Evolutionary conservation across 352 stramenopile genomes (phyloP).

Genomic region (Globisporangium polare): DNA sequence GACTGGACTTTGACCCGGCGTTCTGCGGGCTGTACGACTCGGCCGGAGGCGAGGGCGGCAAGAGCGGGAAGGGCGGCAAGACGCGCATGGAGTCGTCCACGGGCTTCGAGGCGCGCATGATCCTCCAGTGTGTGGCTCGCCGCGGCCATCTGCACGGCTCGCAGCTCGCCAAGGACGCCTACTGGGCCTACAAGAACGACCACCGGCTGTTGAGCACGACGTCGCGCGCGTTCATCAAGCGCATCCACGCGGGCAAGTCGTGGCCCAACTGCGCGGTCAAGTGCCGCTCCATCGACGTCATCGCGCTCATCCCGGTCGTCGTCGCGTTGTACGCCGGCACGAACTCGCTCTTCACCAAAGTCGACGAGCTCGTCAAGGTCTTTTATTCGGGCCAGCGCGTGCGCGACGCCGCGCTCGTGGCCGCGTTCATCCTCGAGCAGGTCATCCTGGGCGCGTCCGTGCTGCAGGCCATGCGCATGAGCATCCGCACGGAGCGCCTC

Average conservation of each 20-base stretch:
- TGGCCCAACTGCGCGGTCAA: conserved; percentile 75
- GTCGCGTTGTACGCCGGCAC: conserved; percentile 78
- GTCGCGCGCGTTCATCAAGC: conserved; percentile 72
- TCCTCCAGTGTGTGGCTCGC: conserved; percentile 66
- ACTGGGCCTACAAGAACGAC: conserved; percentile 84
- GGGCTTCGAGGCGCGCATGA: conserved; percentile 70
- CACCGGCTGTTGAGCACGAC: conserved; percentile 62
- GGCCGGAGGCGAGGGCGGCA: conserved; percentile 29
- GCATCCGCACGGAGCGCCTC: conserved; percentile 71
- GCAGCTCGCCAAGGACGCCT: conserved; percentile 75
- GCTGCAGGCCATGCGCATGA: conserved; percentile 81
- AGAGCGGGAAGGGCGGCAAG: conserved; percentile 13
- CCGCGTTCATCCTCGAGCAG: conserved; percentile 76
- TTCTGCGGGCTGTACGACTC: conserved; percentile 71
- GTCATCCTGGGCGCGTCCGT: conserved; percentile 74
- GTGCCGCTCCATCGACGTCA: conserved; percentile 75
- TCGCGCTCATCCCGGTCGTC: conserved; percentile 67
- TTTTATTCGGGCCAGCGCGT: conserved; percentile 75
- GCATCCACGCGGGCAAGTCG: conserved; percentile 61
- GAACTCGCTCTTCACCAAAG: conserved; percentile 76
- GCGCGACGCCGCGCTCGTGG: conserved; percentile 62
- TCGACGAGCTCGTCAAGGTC: conserved; percentile 75
- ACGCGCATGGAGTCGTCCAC: conserved; percentile 70
- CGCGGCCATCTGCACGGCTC: conserved; percentile 68
- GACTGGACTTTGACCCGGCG: conserved; percentile 69